Evolutionary conservation across 495 filamentous ascomycete genomes (phyloP).

Genomic region (Penicillium simplicissimum): DNA sequence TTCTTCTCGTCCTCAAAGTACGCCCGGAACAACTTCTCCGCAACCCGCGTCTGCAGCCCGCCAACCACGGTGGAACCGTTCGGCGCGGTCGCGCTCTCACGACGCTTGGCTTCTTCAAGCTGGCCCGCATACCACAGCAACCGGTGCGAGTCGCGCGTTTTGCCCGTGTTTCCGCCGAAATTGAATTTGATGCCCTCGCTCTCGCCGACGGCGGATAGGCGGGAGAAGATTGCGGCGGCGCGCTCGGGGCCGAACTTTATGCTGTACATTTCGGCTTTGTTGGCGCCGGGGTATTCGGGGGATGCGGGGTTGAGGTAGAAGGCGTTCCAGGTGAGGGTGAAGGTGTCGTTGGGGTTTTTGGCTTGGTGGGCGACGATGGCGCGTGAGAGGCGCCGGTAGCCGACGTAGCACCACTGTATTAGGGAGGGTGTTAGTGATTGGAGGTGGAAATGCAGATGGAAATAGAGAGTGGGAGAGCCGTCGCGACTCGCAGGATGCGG

Average conservation of each 20-base stretch:
- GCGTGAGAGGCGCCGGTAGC: conserved; percentile 68
- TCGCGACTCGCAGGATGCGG: background rate
- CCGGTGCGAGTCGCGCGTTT: conserved; percentile 74
- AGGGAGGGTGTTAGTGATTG: conserved; percentile 11
- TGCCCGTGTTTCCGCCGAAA: conserved; percentile 73
- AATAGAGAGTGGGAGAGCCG: background rate
- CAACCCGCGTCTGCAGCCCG: conserved; percentile 59
- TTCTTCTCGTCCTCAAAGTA: conserved; percentile 81
- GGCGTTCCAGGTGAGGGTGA: conserved; percentile 70
- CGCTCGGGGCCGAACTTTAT: conserved; percentile 62
- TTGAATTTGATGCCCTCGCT: conserved; percentile 71
- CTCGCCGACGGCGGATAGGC: conserved; percentile 58
- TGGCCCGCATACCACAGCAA: conserved; percentile 68
- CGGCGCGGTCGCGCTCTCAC: conserved; percentile 13
- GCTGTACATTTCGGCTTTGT: conserved; percentile 57
- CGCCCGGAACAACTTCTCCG: conserved; percentile 66
- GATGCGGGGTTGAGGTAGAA: conserved; percentile 77
- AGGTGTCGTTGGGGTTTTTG: conserved; percentile 63
- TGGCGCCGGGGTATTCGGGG: conserved; percentile 52
- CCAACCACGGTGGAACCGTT: conserved; percentile 15
- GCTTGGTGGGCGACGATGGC: conserved; percentile 68
- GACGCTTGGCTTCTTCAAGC: conserved; percentile 47
- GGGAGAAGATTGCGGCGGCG: conserved; percentile 53
- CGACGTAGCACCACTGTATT: conserved; percentile 73
- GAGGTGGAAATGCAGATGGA: conserved; percentile 2